Conservation (phyloP, 495 filamentous ascomycete species). For the Annulohypoxylon nitens region DNA sequence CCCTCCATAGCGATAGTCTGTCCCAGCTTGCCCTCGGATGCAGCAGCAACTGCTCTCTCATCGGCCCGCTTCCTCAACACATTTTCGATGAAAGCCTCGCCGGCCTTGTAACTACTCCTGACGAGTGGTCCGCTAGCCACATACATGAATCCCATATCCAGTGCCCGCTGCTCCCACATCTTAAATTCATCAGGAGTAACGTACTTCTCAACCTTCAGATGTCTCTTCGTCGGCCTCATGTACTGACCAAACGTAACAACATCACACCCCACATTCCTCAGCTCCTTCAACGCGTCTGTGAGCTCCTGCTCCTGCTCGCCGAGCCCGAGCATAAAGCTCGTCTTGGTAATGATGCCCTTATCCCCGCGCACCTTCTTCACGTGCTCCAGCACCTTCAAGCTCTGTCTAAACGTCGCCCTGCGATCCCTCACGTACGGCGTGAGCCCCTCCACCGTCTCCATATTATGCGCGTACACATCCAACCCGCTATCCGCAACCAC, state of each 20-base stretch:
- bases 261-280: slow-evolving; percentile 84
- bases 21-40: slow-evolving; percentile 36
- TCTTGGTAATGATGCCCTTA: slow-evolving; percentile 90
- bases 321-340: slow-evolving; percentile 94
- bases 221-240: slow-evolving; percentile 97
- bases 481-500: slow-evolving; percentile 87
- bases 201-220: slow-evolving; percentile 96
- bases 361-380: slow-evolving; percentile 77
- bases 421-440: slow-evolving; percentile 92
- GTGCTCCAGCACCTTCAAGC: slow-evolving; percentile 80
- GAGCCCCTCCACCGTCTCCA: slow-evolving; percentile 93
- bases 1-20: slow-evolving; percentile 42
- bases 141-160: slow-evolving; percentile 97
- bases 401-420: slow-evolving; percentile 89
- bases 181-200: slow-evolving; percentile 92
- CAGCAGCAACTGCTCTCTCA: slow-evolving; percentile 46
- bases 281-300: slow-evolving; percentile 80
- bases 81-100: slow-evolving; percentile 98
- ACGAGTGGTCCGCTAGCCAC: slow-evolving; percentile 94
- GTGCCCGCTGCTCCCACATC: slow-evolving; percentile 86
- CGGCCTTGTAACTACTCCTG: slow-evolving; percentile 94
- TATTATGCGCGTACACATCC: slow-evolving; percentile 97
- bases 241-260: slow-evolving; percentile 99
- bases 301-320: slow-evolving; percentile 94
- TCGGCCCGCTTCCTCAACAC: slow-evolving; percentile 88